These are phyloP conservation scores for Sergeia podlipaevii DNA, from an alignment of 208 protist species.

Conservation along the genomic window DNA sequence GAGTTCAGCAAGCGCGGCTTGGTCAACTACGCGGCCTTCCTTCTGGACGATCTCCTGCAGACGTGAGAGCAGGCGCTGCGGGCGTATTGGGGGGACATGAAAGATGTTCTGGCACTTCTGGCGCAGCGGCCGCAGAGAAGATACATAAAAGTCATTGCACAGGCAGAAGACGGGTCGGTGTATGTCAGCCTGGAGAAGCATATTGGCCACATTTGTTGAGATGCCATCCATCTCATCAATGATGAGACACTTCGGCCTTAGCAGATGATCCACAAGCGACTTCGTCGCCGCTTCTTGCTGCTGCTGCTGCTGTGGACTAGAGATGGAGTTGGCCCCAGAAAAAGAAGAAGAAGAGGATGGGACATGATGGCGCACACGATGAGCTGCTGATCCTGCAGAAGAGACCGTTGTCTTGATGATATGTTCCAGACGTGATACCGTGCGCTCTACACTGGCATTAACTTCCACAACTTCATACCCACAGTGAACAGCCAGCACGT, in stretches of 20 bases:
- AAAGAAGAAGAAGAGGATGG: not conserved
- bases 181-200: conserved; percentile 52
- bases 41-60: conserved; percentile 47
- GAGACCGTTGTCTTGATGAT: conserved; percentile 64
- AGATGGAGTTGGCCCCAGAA: not conserved
- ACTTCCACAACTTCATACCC: conserved; percentile 94
- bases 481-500: conserved; percentile 91
- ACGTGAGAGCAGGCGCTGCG: conserved; percentile 58
- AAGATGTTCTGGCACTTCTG: conserved; percentile 46
- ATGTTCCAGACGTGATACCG: conserved; percentile 52
- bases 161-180: conserved; percentile 83
- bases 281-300: not conserved
- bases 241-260: conserved; percentile 79
- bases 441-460: conserved; percentile 94
- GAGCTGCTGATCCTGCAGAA: conserved; percentile 7
- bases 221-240: conserved; percentile 92
- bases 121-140: conserved; percentile 62
- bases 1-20: conserved; percentile 53
- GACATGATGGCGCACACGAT: no score
- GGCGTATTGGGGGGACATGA: conserved; percentile 58
- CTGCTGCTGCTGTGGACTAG: conserved; percentile 16
- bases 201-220: conserved; percentile 50
- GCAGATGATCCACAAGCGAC: conserved; percentile 54
- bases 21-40: conserved; percentile 27
- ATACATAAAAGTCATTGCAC: conserved; percentile 84